These are phyloP conservation scores for Picea sitchensis DNA, from an alignment of 75 land plant species.

Conservation along the genomic window DNA sequence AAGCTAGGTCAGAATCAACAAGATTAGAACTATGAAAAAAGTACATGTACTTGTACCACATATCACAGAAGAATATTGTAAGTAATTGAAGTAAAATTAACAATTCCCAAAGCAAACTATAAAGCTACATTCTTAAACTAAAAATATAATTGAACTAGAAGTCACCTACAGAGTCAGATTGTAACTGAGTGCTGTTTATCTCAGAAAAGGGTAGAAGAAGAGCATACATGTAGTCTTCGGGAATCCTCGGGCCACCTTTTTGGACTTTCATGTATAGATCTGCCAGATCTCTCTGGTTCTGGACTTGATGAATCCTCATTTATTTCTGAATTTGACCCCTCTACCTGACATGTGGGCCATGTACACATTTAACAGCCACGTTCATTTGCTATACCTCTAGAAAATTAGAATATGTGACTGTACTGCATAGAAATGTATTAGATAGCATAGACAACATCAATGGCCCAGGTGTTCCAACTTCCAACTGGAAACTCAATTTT, in stretches of 20 bases:
- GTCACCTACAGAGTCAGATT: neutral
- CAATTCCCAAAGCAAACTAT: neutral
- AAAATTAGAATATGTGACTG: slow-evolving; percentile 2
- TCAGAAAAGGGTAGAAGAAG: slow-evolving; percentile 5
- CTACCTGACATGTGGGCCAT: slow-evolving; percentile 11
- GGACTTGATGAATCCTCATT: slow-evolving; percentile 22
- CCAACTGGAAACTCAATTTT: neutral
- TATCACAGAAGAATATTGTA: neutral
- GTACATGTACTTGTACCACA: neutral
- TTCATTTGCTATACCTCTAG: neutral
- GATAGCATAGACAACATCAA: neutral
- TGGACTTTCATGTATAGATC: slow-evolving; percentile 10
- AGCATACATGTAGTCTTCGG: slow-evolving; percentile 29
- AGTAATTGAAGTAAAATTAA: neutral
- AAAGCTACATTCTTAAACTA: neutral
- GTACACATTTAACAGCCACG: neutral
- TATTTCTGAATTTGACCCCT: slow-evolving; percentile 21
- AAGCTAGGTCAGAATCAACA: neutral
- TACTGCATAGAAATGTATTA: neutral
- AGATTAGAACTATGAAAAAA: neutral
- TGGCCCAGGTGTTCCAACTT: neutral
- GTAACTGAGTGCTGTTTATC: neutral
- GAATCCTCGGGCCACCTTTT: slow-evolving; percentile 32
- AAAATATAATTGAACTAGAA: neutral
- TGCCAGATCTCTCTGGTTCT: slow-evolving; percentile 17